phyloP scores from a whole-genome alignment of 352 stramenopile genomes.

The Pythium phragmiticola region DNA sequence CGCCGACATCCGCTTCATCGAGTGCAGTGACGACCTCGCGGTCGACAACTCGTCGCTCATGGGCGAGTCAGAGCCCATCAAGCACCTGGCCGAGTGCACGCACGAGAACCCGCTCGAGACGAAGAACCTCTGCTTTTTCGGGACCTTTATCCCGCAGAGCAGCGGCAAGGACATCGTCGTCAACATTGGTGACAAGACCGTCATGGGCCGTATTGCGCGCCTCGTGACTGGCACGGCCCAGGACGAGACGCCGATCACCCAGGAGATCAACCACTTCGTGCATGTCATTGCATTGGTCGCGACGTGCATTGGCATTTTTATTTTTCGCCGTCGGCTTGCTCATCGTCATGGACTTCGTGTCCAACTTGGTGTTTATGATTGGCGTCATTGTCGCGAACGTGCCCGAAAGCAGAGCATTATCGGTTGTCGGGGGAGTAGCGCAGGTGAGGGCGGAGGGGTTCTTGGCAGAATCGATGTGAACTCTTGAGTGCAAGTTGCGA shows the following conservation, averaged over 20 bases:
- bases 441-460: too few relatives aligned
- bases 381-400: conserved; percentile 92
- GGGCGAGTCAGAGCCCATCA: conserved; percentile 70
- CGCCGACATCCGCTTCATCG: conserved; percentile 87
- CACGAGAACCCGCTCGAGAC: conserved; percentile 50
- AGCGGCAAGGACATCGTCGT: conserved; percentile 41
- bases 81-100: conserved; percentile 51
- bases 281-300: conserved; percentile 38
- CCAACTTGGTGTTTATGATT: conserved; percentile 88
- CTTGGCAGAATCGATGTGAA: too few relatives aligned
- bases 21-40: conserved; percentile 85
- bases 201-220: conserved; percentile 50
- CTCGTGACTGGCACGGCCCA: conserved; percentile 30
- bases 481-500: too few relatives aligned
- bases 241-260: conserved; percentile 32
- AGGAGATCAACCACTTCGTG: conserved; percentile 44
- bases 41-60: conserved; percentile 67
- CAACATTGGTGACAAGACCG: conserved; percentile 45
- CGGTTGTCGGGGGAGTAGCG: too few relatives aligned
- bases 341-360: conserved; percentile 31
- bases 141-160: conserved; percentile 45
- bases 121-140: conserved; percentile 55
- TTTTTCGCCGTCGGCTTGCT: conserved; percentile 39
- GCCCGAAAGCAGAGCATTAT: too few relatives aligned
- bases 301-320: conserved; percentile 29